Evolutionary conservation across 495 filamentous ascomycete genomes (phyloP).

Genomic region (Penicillium steckii): DNA sequence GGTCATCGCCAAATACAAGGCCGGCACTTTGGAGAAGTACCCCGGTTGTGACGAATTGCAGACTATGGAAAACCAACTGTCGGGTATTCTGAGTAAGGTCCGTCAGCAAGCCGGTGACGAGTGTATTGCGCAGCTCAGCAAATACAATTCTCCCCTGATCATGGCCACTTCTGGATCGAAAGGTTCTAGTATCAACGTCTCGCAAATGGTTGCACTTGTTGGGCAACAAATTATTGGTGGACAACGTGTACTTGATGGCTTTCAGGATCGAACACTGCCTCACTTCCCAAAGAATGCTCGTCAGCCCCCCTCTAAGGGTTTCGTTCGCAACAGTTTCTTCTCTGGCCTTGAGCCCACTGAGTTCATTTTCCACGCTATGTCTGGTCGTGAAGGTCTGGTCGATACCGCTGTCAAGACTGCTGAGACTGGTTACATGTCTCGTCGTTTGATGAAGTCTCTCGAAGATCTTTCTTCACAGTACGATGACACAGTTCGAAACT

Average conservation of each 20-base stretch:
- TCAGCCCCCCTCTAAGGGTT: conserved; percentile 90
- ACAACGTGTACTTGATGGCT: conserved; percentile 90
- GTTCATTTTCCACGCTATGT: conserved; percentile 98
- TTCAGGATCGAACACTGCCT: conserved; percentile 90
- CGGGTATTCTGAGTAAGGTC: conserved; percentile 87
- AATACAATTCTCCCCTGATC: conserved; percentile 88
- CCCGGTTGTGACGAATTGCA: conserved; percentile 87
- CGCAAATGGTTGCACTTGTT: conserved; percentile 97
- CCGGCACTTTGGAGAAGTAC: conserved; percentile 74
- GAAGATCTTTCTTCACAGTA: conserved; percentile 92
- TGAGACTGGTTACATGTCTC: conserved; percentile 98
- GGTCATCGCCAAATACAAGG: conserved; percentile 79
- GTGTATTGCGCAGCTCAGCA: conserved; percentile 86
- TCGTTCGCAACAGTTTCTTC: conserved; percentile 97
- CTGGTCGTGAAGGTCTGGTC: conserved; percentile 95
- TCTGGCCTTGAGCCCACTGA: conserved; percentile 85
- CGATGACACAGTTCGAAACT: conserved; percentile 91
- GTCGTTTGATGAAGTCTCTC: conserved; percentile 94
- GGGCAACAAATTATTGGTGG: conserved; percentile 97
- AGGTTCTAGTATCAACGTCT: conserved; percentile 94
- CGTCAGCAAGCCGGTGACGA: conserved; percentile 86
- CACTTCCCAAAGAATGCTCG: conserved; percentile 94
- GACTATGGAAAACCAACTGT: conserved; percentile 87
- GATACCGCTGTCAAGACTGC: conserved; percentile 99
- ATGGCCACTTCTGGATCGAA: conserved; percentile 98